Conservation (phyloP, 495 filamentous ascomycete genomes). For the Tirmania nivea region DNA sequence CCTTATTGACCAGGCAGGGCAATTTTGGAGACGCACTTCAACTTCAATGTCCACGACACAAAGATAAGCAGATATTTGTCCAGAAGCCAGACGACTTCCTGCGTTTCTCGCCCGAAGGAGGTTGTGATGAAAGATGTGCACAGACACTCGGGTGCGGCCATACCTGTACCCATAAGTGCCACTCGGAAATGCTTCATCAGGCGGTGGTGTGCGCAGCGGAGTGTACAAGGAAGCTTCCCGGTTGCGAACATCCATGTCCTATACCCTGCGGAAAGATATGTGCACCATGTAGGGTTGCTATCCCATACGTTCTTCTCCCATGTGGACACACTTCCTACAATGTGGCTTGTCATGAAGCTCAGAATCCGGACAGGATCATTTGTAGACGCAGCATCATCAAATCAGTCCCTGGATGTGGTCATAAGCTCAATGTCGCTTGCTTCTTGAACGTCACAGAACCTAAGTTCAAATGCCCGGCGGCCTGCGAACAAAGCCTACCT, state of each 20-base stretch:
- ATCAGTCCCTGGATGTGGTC: slow-evolving; percentile 31
- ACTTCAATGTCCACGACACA: slow-evolving; percentile 45
- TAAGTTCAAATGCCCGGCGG: slow-evolving; percentile 23
- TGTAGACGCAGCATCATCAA: slow-evolving; percentile 26
- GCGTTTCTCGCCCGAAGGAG: slow-evolving; percentile 42
- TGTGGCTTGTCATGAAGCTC: slow-evolving; percentile 33
- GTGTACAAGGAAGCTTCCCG: slow-evolving; percentile 32
- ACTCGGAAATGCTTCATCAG: slow-evolving; percentile 42
- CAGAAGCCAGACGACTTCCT: slow-evolving; percentile 41
- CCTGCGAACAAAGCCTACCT: slow-evolving; percentile 26
- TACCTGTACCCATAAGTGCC: slow-evolving; percentile 44
- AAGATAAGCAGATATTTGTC: slow-evolving; percentile 31
- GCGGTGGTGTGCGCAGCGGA: slow-evolving; percentile 38
- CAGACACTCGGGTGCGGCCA: slow-evolving; percentile 44
- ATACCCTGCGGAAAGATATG: slow-evolving; percentile 35
- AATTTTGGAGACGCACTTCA: slow-evolving; percentile 34
- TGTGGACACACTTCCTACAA: slow-evolving; percentile 34
- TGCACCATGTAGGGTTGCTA: slow-evolving; percentile 23
- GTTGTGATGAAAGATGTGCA: slow-evolving; percentile 38
- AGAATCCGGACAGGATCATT: slow-evolving; percentile 21
- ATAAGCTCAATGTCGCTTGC: slow-evolving; percentile 32
- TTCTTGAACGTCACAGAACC: slow-evolving; percentile 23
- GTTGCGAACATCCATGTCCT: slow-evolving; percentile 42
- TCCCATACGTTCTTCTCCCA: slow-evolving; percentile 28
- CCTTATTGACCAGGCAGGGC: slow-evolving; percentile 26